Conservation (phyloP, 2,329 filamentous ascomycete species). For the Fusarium begoniae region DNA sequence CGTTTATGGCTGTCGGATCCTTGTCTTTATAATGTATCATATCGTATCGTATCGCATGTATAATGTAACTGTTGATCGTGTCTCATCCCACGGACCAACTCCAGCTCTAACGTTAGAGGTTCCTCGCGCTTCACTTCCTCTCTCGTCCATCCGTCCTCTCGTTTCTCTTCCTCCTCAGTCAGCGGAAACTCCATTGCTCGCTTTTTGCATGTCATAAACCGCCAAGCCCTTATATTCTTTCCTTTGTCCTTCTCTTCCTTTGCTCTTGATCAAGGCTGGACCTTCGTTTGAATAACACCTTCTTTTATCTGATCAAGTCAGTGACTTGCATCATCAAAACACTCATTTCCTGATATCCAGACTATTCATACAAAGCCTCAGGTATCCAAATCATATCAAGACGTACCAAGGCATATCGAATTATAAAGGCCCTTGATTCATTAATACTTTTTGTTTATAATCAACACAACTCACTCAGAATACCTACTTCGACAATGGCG, state of each 20-base stretch:
- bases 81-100: conserved; percentile 24
- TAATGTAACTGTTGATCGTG: conserved; percentile 32
- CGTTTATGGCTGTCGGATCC: neutral
- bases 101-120: neutral
- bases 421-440: conserved; percentile 3
- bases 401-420: neutral
- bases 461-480: conserved; percentile 3
- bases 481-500: conserved; percentile 18
- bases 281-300: conserved; percentile 31
- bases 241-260: conserved; percentile 29
- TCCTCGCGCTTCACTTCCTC: conserved; percentile 13
- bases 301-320: conserved; percentile 36
- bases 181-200: conserved; percentile 13
- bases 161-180: conserved; percentile 17
- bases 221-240: conserved; percentile 26
- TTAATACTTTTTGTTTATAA: conserved; percentile 3
- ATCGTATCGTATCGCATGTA: conserved; percentile 16
- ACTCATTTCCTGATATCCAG: conserved; percentile 22
- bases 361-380: conserved; percentile 7
- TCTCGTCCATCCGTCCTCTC: conserved; percentile 21
- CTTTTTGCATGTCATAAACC: conserved; percentile 21
- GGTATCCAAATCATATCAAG: conserved; percentile 8
- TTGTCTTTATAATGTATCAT: conserved; percentile 12
- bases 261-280: conserved; percentile 39
- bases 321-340: conserved; percentile 33